Base-by-base conservation (phyloP, 176 grass and related monocot species). In the Elaeis guineensis region DNA sequence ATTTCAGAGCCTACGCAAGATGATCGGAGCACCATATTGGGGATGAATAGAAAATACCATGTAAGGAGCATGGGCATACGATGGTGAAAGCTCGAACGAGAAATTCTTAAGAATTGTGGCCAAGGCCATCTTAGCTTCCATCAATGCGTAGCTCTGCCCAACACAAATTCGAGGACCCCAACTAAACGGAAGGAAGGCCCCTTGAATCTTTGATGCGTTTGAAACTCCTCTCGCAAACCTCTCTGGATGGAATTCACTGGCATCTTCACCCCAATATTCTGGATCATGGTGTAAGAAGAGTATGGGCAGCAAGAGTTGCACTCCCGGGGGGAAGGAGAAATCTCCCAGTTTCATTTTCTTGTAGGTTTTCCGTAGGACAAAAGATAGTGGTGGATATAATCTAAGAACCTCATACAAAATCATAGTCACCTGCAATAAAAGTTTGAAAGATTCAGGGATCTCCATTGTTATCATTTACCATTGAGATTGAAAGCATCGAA, bases 361-460 rank as follows among this genome's bases (percentile, higher is more conserved):
- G 70, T 70, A 49, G 2, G 73, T 84, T 1, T 58, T 17, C 9
- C 77, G 54, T 21, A 52, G 51, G 2, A 80, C 5, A 6, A 24
- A 1, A 50, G 18, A 0, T 5, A 6, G 69, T 2, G 80, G 77
- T 0, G 85, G 77, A 55, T 85, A 89, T 0, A 89, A 25, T 0
- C 73, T 57, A 0, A 89, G 77, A 19, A 80, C 80, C 60, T 89
- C 85, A 62, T 81, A 50, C 4, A 89, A 56, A 14, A 89, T 64
- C 85, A 89, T 84, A 0, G 69, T 60, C 48, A 85, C 73, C 85
- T 89, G 69, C 21, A 17, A 19, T 2, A 22, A 1, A 17, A 60
- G 30, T 15, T 29, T 16, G n/a, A n/a, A 20, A 15, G 9, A 44
- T 44, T 3, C 9, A 3, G 9, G 11, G 8, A 44, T 35, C 32